Percentiles rank a stretch among this genome's conserved stretches.
These are phyloP conservation scores for Naegleria lovaniensis DNA, from an alignment of 208 protist species.

Conservation along the genomic window DNA sequence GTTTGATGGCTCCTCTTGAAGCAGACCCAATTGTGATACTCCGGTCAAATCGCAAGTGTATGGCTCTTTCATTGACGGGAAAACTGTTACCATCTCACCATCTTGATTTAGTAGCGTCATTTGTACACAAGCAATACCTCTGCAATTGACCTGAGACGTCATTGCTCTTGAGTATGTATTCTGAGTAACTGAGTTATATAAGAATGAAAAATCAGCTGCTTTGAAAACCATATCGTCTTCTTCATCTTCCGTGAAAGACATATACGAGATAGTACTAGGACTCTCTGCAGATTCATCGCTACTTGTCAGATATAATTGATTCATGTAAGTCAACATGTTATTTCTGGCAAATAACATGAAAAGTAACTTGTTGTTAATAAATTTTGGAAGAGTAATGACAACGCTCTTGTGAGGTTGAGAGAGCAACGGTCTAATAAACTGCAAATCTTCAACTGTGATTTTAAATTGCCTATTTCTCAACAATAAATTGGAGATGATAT, in stretches of 20 bases:
- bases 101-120: neutral
- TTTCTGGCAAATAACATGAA: constrained; percentile 36
- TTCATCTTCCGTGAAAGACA: neutral
- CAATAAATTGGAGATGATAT: constrained; percentile 29
- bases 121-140: neutral
- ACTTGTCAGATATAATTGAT: constrained; percentile 27
- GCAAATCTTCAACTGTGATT: constrained; percentile 35
- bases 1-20: neutral
- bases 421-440: constrained; percentile 39
- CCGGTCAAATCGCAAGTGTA: neutral
- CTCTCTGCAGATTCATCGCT: neutral
- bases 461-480: constrained; percentile 38
- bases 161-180: neutral
- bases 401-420: constrained; percentile 14
- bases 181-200: neutral
- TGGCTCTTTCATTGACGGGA: neutral
- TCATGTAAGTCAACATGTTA: constrained; percentile 36
- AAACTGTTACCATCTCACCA: neutral
- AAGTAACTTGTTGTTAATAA: neutral
- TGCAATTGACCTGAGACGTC: neutral
- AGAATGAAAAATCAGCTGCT: neutral
- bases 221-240: neutral
- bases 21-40: neutral
- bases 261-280: neutral
- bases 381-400: constrained; percentile 22